These are phyloP conservation scores for Chrysoporthe deuterocubensis DNA, from an alignment of 2,329 filamentous ascomycete species.

Conservation along the genomic window DNA sequence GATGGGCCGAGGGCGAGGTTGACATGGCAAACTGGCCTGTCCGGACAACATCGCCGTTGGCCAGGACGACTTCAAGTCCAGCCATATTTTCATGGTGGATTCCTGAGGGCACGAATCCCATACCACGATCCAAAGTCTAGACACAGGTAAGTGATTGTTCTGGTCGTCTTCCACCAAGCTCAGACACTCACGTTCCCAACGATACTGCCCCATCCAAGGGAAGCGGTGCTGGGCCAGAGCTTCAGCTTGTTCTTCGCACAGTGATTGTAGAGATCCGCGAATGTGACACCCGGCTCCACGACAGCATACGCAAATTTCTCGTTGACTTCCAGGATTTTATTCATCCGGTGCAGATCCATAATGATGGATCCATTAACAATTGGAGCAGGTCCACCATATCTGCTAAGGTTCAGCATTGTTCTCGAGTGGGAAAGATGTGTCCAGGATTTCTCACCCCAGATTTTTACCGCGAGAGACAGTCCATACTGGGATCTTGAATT, in stretches of 20 bases:
- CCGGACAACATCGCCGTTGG: slow-evolving; percentile 36
- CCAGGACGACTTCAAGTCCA: slow-evolving; percentile 40
- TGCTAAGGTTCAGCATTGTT: slow-evolving; percentile 24
- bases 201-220: slow-evolving; percentile 53
- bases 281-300: slow-evolving; percentile 52
- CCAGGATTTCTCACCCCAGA: slow-evolving; percentile 40
- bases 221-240: slow-evolving; percentile 53
- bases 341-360: slow-evolving; percentile 50
- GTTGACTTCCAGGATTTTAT: slow-evolving; percentile 49
- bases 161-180: too few species aligned
- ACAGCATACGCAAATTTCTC: slow-evolving; percentile 49
- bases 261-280: slow-evolving; percentile 48
- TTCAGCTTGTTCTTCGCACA: slow-evolving; percentile 45
- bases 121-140: slow-evolving; percentile 46
- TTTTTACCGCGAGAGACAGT: slow-evolving; percentile 46
- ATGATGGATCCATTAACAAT: slow-evolving; percentile 49
- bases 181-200: slow-evolving; percentile 48
- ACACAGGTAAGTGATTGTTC: slow-evolving; percentile 34
- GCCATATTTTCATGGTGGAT: slow-evolving; percentile 42
- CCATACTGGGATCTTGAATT: slow-evolving; percentile 40
- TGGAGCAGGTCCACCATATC: slow-evolving; percentile 54
- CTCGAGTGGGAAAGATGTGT: background rate
- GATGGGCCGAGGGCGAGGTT: slow-evolving; percentile 44
- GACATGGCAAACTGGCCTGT: slow-evolving; percentile 39
- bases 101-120: slow-evolving; percentile 45